Conservation (phyloP, 164 flowering plant genomes). For the Cinnamomum micranthum region DNA sequence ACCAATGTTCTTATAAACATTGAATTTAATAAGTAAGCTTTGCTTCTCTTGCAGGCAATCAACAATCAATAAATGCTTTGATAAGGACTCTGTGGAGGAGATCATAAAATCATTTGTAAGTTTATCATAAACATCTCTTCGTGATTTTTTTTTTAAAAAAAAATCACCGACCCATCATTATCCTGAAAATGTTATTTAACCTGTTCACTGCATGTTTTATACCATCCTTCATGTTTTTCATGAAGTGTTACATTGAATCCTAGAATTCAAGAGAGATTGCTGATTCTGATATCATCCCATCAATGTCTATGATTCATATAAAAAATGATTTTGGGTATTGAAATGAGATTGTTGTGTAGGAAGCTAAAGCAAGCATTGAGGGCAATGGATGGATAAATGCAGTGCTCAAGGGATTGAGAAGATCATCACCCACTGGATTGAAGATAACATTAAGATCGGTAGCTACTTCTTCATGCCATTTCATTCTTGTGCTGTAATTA, state of each 20-base stretch:
- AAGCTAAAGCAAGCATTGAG: conserved; percentile 63
- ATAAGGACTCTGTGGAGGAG: conserved; percentile 68
- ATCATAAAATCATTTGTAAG: conserved; percentile 77
- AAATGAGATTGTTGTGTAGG: conserved; percentile 40
- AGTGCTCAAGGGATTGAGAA: conserved; percentile 65
- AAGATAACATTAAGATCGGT: conserved; percentile 87
- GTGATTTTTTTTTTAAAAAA: not conserved
- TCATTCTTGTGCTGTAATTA: not conserved
- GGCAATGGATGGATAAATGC: conserved; percentile 78
- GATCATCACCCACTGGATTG: conserved; percentile 90
- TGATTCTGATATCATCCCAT: not conserved
- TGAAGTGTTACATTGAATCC: not conserved
- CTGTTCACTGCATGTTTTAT: not conserved
- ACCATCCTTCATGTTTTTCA: not conserved
- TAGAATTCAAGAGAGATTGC: not conserved
- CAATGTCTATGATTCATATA: not conserved
- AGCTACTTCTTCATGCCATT: conserved; percentile 10
- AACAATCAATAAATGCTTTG: conserved; percentile 72
- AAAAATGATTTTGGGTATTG: not conserved
- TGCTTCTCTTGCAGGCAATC: conserved; percentile 47
- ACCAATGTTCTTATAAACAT: not conserved
- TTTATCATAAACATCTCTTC: conserved; percentile 1
- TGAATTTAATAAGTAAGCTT: not conserved
- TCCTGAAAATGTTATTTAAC: not conserved
- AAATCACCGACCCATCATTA: not conserved